Percentiles rank a stretch among this genome's conserved stretches.
Evolutionary conservation across 1,284 basidiomycete species (phyloP).

Genomic region (Fomitopsis pinicola): DNA sequence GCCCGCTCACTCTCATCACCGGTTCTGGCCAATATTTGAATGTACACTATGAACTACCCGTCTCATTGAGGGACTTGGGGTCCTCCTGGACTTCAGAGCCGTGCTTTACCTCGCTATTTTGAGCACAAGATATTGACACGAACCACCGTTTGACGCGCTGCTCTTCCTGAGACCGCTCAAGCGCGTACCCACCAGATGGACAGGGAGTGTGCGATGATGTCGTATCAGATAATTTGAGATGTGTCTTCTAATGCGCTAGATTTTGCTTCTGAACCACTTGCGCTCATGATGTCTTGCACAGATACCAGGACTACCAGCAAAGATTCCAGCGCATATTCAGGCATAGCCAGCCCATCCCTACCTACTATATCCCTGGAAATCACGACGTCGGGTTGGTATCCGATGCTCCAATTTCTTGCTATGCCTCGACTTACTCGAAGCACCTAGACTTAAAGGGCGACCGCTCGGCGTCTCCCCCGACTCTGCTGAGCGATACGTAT

Average conservation of each 20-base stretch:
- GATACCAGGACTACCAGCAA: slow-evolving; percentile 64
- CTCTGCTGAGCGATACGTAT: slow-evolving; percentile 58
- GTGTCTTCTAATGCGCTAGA: no score
- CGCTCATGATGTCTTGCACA: slow-evolving; percentile 25
- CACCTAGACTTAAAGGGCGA: slow-evolving; percentile 44
- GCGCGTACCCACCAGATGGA: no score
- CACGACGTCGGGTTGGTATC: slow-evolving; percentile 73
- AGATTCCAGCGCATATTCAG: slow-evolving; percentile 71
- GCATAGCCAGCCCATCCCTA: slow-evolving; percentile 33
- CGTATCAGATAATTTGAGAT: no score
- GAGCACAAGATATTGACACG: no score
- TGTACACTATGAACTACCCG: no score
- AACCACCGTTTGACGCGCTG: no score
- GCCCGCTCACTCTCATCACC: neutral
- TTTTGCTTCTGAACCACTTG: neutral
- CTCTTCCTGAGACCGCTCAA: no score
- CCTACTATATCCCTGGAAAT: slow-evolving; percentile 83
- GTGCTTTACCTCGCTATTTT: no score
- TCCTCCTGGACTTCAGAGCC: no score
- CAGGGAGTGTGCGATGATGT: no score
- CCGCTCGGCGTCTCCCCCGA: slow-evolving; percentile 48
- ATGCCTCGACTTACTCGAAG: no score
- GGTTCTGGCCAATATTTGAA: neutral
- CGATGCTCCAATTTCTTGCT: neutral
- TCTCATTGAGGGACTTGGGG: no score